Conservation (phyloP, 139 green algal species). For the Volvox africanus region DNA sequence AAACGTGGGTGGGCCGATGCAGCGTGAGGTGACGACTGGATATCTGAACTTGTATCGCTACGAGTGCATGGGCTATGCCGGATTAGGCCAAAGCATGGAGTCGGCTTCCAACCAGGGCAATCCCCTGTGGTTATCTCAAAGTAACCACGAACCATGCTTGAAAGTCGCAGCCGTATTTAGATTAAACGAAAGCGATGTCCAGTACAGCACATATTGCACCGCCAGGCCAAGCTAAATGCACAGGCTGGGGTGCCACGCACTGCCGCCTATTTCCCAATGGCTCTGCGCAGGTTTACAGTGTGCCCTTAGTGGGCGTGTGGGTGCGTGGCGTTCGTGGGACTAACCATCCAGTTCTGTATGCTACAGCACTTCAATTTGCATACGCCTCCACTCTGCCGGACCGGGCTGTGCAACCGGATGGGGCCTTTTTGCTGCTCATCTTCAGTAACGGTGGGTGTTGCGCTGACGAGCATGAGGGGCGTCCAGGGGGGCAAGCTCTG, state of each 20-base stretch:
- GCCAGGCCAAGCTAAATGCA: no score
- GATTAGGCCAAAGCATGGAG: no score
- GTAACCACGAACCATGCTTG: no score
- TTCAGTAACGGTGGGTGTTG: slow-evolving; percentile 55
- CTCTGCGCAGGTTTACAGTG: slow-evolving; percentile 60
- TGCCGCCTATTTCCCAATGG: no score
- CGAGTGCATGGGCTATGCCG: no score
- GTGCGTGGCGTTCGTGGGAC: slow-evolving; percentile 46
- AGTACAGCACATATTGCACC: no score
- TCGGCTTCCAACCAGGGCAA: no score
- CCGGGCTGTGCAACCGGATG: slow-evolving; percentile 35
- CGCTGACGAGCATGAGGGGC: no score
- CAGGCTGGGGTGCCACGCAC: no score
- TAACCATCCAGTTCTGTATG: slow-evolving; percentile 55
- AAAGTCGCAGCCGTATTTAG: no score
- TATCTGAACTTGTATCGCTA: background rate
- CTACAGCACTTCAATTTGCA: slow-evolving; percentile 54
- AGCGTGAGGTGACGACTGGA: background rate
- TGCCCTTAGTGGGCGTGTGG: slow-evolving; percentile 70
- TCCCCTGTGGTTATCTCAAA: no score
- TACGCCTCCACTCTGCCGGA: slow-evolving; percentile 57
- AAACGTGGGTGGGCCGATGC: slow-evolving; percentile 45
- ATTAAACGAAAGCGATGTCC: no score
- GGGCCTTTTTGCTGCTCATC: slow-evolving; percentile 62
- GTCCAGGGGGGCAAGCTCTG: background rate